phyloP scores from a whole-genome alignment of 495 filamentous ascomycete genomes.

The Pseudevernia furfuracea region DNA sequence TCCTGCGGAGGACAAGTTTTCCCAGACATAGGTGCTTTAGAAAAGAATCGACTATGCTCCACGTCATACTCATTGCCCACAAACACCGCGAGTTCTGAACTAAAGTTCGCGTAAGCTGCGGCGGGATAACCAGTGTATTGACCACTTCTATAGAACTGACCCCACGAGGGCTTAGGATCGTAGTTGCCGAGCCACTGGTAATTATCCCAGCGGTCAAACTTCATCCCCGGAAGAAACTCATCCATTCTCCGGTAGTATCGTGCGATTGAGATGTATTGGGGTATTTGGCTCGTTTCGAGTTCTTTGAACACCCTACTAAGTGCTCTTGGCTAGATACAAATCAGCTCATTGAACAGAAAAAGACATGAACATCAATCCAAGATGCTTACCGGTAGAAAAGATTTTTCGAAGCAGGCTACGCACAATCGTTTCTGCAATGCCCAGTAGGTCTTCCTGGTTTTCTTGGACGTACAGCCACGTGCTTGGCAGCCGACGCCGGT shows the following conservation, averaged over 20 bases:
- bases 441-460: slow-evolving; percentile 25
- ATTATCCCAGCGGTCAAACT: slow-evolving; percentile 22
- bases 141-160: slow-evolving; percentile 5
- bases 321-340: not conserved
- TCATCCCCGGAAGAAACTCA: slow-evolving; percentile 17
- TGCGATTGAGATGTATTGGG: not conserved
- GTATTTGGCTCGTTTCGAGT: not conserved
- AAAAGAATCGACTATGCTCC: not conserved
- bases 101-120: slow-evolving; percentile 7
- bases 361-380: not conserved
- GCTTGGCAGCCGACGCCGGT: slow-evolving; percentile 22
- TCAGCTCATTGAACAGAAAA: not conserved
- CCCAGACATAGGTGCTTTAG: not conserved
- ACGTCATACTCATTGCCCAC: not conserved
- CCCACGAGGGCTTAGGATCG: slow-evolving; percentile 7
- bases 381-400: slow-evolving; percentile 17
- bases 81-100: slow-evolving; percentile 12
- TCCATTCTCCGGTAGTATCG: not conserved
- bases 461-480: slow-evolving; percentile 15
- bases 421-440: slow-evolving; percentile 24
- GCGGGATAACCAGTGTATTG: slow-evolving; percentile 11
- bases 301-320: not conserved
- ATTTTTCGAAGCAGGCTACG: slow-evolving; percentile 15
- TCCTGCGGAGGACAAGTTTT: slow-evolving; percentile 7
- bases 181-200: slow-evolving; percentile 21